Percentiles rank a stretch among this genome's conserved stretches.
phyloP scores from a whole-genome alignment of 805 yeast species.

The Metschnikowia corniflorae region DNA sequence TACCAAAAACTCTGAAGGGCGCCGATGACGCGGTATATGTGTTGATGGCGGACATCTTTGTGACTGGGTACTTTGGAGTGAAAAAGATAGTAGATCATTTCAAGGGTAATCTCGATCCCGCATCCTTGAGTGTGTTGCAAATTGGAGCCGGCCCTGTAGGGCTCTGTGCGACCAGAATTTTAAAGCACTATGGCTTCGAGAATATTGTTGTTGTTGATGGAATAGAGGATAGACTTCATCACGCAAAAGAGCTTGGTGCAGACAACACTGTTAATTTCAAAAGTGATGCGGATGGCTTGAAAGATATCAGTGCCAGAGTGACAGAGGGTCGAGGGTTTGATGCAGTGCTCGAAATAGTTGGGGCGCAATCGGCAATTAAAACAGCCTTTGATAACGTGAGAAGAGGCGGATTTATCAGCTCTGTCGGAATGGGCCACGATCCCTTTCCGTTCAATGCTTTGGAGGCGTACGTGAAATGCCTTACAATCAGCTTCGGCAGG shows the following conservation, averaged over 20 bases:
- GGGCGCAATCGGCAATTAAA: conserved; percentile 48
- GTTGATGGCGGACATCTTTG: conserved; percentile 61
- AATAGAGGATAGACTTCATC: conserved; percentile 43
- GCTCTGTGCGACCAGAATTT: conserved; percentile 46
- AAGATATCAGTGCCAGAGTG: conserved; percentile 28
- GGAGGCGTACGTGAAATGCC: conserved; percentile 55
- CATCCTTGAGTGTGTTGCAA: conserved; percentile 43
- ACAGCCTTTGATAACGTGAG: conserved; percentile 53
- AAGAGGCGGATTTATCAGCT: conserved; percentile 54
- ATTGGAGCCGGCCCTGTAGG: conserved; percentile 64
- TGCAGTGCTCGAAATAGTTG: conserved; percentile 59
- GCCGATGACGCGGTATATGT: conserved; percentile 42
- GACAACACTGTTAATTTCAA: conserved; percentile 43
- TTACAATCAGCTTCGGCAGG: conserved; percentile 58
- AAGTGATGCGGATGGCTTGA: conserved; percentile 27
- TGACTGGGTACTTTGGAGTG: conserved; percentile 60
- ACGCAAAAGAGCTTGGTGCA: conserved; percentile 49
- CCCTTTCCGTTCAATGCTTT: conserved; percentile 53
- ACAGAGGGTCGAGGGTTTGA: conserved; percentile 54
- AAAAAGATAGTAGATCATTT: conserved; percentile 41
- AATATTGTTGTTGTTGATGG: conserved; percentile 47
- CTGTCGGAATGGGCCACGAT: conserved; percentile 60
- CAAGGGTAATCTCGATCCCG: conserved; percentile 5
- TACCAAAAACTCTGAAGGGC: conserved; percentile 28
- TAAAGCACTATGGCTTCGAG: conserved; percentile 42